Evolutionary conservation across 2,329 filamentous ascomycete genomes (phyloP).

Genomic region (Ophiocordyceps camponoti-floridani): DNA sequence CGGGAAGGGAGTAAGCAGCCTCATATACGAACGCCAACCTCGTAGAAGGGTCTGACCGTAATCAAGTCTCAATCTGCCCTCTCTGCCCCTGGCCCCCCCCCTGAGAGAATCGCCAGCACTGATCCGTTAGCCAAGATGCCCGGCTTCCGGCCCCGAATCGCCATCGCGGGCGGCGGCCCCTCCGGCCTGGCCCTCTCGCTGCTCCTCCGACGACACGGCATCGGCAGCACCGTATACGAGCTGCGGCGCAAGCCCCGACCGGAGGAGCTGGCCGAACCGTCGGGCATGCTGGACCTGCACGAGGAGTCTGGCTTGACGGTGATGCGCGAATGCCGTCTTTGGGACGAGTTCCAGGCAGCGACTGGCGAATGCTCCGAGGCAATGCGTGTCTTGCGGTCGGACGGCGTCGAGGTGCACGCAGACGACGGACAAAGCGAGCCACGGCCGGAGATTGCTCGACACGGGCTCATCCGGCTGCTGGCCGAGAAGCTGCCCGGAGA

Average conservation of each 20-base stretch:
- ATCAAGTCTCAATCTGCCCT: too few relatives aligned
- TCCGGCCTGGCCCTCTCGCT: conserved; percentile 26
- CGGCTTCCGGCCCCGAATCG: conserved; percentile 10
- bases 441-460: conserved; percentile 20
- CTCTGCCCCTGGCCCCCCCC: too few relatives aligned
- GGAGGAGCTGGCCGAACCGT: conserved; percentile 10
- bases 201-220: conserved; percentile 20
- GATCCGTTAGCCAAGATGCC: not conserved
- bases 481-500: conserved; percentile 11
- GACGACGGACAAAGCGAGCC: too few relatives aligned
- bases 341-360: conserved; percentile 18
- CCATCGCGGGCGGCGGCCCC: conserved; percentile 26
- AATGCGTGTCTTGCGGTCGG: too few relatives aligned
- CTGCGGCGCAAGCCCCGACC: conserved; percentile 11
- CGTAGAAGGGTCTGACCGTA: too few relatives aligned
- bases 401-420: too few relatives aligned
- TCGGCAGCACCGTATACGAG: conserved; percentile 17
- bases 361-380: conserved; percentile 11
- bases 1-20: too few relatives aligned
- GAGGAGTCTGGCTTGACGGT: conserved; percentile 23
- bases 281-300: conserved; percentile 31
- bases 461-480: conserved; percentile 16
- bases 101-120: too few relatives aligned
- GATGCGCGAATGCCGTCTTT: conserved; percentile 23
- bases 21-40: too few relatives aligned